Conservation (phyloP, 371 early-diverging fungal genomes). For the Apophysomyces variabilis region DNA sequence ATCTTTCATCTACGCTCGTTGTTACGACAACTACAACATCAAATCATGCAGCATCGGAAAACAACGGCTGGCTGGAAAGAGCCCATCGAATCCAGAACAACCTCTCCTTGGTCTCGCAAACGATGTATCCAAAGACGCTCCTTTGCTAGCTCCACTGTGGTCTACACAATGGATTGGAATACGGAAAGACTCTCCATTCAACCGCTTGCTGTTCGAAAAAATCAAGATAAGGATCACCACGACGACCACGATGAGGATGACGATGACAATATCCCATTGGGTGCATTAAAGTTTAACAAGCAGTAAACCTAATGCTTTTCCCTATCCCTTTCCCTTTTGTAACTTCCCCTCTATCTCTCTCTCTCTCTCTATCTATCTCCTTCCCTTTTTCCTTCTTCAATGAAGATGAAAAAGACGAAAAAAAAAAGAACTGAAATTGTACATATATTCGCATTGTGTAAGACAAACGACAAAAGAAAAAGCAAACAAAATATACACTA, state of each 20-base stretch:
- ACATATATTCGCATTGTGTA: too few relatives aligned
- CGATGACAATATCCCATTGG: not conserved
- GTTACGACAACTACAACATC: slow-evolving; percentile 4
- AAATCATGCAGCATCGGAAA: slow-evolving; percentile 6
- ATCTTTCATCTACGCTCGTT: slow-evolving; percentile 7
- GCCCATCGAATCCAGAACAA: not conserved
- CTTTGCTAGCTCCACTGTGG: slow-evolving; percentile 6
- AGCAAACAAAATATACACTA: too few relatives aligned
- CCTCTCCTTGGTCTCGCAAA: slow-evolving; percentile 8
- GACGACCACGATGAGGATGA: not conserved
- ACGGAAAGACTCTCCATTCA: not conserved
- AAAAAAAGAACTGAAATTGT: too few relatives aligned
- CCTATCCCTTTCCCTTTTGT: not conserved
- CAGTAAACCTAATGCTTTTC: not conserved
- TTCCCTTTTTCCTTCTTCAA: not conserved
- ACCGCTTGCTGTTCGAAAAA: not conserved
- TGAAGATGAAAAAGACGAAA: not conserved
- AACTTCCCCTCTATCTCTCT: not conserved
- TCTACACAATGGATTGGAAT: slow-evolving; percentile 8
- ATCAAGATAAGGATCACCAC: not conserved
- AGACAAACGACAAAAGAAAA: too few relatives aligned
- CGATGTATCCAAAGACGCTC: slow-evolving; percentile 6
- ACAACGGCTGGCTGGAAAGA: not conserved
- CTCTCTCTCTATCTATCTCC: too few relatives aligned
- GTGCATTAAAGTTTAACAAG: slow-evolving; percentile 8